A percentile compares a stretch with the other conserved stretches of the same genome.
These are phyloP conservation scores for Xerocomellus intermedius DNA, from an alignment of 768 basidiomycete genomes.

Conservation along the genomic window DNA sequence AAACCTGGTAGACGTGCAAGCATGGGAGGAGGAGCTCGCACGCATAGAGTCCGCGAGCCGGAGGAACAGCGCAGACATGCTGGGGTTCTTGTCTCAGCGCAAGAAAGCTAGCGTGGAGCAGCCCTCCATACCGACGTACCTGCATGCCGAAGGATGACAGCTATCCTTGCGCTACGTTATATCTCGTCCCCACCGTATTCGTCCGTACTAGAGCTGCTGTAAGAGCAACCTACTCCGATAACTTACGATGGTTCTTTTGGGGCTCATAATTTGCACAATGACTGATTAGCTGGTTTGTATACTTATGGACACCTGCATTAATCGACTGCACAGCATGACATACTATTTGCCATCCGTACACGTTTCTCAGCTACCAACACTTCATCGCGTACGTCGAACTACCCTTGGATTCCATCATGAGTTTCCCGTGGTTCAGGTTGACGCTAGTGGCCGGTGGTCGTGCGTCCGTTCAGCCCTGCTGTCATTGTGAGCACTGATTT, in stretches of 20 bases:
- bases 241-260: constrained; percentile 7
- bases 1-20: constrained; percentile 44
- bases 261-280: constrained; percentile 10
- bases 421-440: constrained; percentile 60
- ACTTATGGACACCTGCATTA: constrained; percentile 10
- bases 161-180: constrained; percentile 12
- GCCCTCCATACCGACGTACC: constrained; percentile 19
- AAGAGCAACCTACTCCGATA: constrained; percentile 2
- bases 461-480: constrained; percentile 34
- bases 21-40: constrained; percentile 79
- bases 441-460: constrained; percentile 44
- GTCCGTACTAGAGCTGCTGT: constrained; percentile 9
- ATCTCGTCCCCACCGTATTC: constrained; percentile 1
- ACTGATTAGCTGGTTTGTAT: constrained; percentile 7
- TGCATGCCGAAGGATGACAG: constrained; percentile 25
- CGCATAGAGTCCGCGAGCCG: constrained; percentile 66
- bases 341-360: not conserved
- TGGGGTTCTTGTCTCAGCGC: constrained; percentile 31
- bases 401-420: constrained; percentile 30
- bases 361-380: not conserved
- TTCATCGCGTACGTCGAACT: not conserved
- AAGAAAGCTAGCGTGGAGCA: constrained; percentile 27
- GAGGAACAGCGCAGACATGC: constrained; percentile 39
- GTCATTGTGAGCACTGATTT: constrained; percentile 7
- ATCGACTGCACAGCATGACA: constrained; percentile 17